These are phyloP conservation scores for Apophysomyces trapeziformis DNA, from an alignment of 371 early-diverging fungal species.

Conservation along the genomic window DNA sequence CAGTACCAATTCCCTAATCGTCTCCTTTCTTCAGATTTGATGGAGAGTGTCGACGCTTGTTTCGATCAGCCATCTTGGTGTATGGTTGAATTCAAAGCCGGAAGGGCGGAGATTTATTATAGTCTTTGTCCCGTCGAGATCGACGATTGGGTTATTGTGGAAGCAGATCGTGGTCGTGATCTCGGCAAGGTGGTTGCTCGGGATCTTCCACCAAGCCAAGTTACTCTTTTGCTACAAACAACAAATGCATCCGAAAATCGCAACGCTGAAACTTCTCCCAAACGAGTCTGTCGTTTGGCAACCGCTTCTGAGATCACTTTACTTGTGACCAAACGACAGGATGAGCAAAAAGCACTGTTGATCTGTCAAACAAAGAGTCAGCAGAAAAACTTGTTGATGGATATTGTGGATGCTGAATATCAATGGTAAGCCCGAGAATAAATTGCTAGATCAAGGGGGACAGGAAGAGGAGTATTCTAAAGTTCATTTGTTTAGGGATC, in stretches of 20 bases:
- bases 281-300: slow-evolving; percentile 89
- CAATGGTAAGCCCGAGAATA: slow-evolving; percentile 68
- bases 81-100: slow-evolving; percentile 84
- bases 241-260: neutral
- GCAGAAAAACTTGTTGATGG: slow-evolving; percentile 88
- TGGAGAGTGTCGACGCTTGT: slow-evolving; percentile 12
- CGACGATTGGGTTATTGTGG: slow-evolving; percentile 79
- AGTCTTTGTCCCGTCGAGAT: slow-evolving; percentile 18
- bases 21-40: slow-evolving; percentile 19
- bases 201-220: slow-evolving; percentile 62
- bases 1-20: slow-evolving; percentile 22
- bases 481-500: slow-evolving; percentile 60
- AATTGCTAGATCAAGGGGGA: neutral
- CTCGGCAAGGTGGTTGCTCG: slow-evolving; percentile 86
- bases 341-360: slow-evolving; percentile 84
- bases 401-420: slow-evolving; percentile 92
- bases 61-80: slow-evolving; percentile 22
- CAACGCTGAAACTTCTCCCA: slow-evolving; percentile 55
- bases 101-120: slow-evolving; percentile 72
- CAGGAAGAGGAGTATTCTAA: neutral
- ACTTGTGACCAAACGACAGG: slow-evolving; percentile 73
- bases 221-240: slow-evolving; percentile 30
- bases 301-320: slow-evolving; percentile 77
- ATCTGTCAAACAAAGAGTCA: slow-evolving; percentile 85
- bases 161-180: slow-evolving; percentile 97